Conservation (phyloP, 768 basidiomycete genomes). For the Auricularia cornea region DNA sequence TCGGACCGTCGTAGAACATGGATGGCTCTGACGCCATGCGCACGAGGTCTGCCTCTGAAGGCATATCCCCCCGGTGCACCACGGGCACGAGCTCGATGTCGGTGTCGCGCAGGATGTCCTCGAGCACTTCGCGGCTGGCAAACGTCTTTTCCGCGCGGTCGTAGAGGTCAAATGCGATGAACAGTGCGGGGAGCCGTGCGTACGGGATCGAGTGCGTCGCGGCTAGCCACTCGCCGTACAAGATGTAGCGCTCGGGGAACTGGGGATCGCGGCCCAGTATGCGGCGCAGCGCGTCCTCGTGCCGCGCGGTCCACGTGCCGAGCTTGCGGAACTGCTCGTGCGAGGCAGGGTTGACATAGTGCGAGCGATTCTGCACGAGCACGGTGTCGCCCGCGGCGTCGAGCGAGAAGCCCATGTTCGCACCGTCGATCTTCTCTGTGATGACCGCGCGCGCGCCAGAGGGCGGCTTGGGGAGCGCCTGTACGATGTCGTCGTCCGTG, state of each 20-base stretch:
- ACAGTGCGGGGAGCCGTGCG: constrained; percentile 42
- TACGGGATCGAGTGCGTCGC: constrained; percentile 56
- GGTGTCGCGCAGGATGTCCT: constrained; percentile 29
- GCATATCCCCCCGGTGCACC: constrained; percentile 35
- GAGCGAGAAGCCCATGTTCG: constrained; percentile 58
- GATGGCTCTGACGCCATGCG: constrained; percentile 40
- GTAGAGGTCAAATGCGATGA: constrained; percentile 53
- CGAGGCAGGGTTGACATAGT: constrained; percentile 45
- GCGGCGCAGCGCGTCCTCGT: constrained; percentile 33
- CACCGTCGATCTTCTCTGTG: constrained; percentile 60
- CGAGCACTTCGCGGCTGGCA: constrained; percentile 29
- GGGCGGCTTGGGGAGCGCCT: not conserved
- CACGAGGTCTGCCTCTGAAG: constrained; percentile 30
- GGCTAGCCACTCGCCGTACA: constrained; percentile 58
- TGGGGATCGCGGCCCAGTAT: constrained; percentile 36
- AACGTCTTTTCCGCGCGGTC: constrained; percentile 40
- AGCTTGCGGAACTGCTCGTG: constrained; percentile 57
- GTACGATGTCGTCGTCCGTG: constrained; percentile 44
- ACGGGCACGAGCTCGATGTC: constrained; percentile 36
- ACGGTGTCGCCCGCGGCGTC: constrained; percentile 37
- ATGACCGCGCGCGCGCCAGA: constrained; percentile 30
- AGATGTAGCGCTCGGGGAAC: constrained; percentile 49
- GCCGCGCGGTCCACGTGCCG: constrained; percentile 44
- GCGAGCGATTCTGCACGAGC: constrained; percentile 54
- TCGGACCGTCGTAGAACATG: constrained; percentile 36